Percentiles rank a stretch among this genome's conserved stretches.
Evolutionary conservation across 2,329 filamentous ascomycete genomes (phyloP).

Genomic region (Xylariales sp.): DNA sequence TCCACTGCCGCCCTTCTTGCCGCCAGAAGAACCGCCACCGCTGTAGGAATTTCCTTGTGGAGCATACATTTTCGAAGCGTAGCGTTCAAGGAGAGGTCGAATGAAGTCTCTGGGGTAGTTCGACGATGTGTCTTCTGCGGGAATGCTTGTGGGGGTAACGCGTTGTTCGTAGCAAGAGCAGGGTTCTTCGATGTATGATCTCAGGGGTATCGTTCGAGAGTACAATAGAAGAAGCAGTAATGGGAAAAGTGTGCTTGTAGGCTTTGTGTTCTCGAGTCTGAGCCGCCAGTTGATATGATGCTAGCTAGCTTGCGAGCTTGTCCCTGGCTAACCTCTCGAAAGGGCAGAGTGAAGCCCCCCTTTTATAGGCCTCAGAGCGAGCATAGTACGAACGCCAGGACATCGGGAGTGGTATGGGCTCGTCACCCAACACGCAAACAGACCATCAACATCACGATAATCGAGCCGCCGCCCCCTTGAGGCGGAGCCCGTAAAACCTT

Average conservation of each 20-base stretch:
- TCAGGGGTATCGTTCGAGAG: neutral
- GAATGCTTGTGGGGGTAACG: neutral
- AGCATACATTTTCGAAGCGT: slow-evolving; percentile 15
- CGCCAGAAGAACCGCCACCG: slow-evolving; percentile 17
- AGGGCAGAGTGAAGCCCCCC: neutral
- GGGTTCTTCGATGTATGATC: neutral
- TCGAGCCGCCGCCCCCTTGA: neutral
- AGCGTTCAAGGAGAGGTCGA: neutral
- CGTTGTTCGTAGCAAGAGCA: neutral
- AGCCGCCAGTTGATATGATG: neutral
- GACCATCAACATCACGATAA: slow-evolving; percentile 1
- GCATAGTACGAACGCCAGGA: neutral
- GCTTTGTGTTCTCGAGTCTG: neutral
- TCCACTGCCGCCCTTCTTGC: slow-evolving; percentile 19
- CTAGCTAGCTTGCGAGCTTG: neutral
- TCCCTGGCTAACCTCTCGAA: neutral
- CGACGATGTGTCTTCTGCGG: neutral
- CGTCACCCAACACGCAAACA: neutral
- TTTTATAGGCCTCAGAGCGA: slow-evolving; percentile 10
- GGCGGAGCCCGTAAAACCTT: neutral
- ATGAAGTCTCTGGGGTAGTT: neutral
- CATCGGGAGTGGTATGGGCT: neutral
- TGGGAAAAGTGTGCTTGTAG: neutral
- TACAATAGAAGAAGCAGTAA: neutral
- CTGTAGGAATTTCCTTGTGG: slow-evolving; percentile 26